Evolutionary conservation across 495 filamentous ascomycete species (phyloP).

Genomic region (Corynascus novoguineensis): DNA sequence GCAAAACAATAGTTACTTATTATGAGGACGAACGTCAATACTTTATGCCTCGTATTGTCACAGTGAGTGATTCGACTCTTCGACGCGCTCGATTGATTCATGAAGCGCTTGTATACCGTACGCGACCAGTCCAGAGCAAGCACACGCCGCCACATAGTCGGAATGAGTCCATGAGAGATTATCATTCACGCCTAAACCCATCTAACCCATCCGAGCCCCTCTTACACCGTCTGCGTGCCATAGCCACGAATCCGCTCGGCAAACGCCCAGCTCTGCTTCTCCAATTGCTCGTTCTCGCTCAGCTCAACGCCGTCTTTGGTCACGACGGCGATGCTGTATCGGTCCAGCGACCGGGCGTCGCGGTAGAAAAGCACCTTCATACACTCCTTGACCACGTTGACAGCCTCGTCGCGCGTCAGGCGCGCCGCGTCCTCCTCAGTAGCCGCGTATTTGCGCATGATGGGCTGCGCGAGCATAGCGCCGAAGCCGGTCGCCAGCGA

Average conservation of each 20-base stretch:
- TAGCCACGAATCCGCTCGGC: slow-evolving; percentile 69
- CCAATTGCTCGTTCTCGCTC: slow-evolving; percentile 65
- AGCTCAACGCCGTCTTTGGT: slow-evolving; percentile 80
- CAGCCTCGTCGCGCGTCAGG: slow-evolving; percentile 71
- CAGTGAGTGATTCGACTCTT: neutral
- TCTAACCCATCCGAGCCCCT: neutral
- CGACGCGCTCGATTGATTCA: too few species aligned
- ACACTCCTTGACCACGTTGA: slow-evolving; percentile 76
- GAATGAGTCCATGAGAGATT: neutral
- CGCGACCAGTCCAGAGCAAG: neutral
- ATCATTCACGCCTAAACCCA: neutral
- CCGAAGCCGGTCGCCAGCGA: slow-evolving; percentile 92
- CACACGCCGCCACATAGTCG: neutral
- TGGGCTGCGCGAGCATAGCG: slow-evolving; percentile 84
- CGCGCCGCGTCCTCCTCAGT: slow-evolving; percentile 69
- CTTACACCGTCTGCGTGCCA: slow-evolving; percentile 46
- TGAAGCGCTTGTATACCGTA: too few species aligned
- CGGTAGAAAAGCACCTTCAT: slow-evolving; percentile 99
- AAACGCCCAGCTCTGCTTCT: slow-evolving; percentile 94
- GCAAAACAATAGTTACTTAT: neutral
- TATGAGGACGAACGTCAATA: neutral
- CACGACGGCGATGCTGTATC: slow-evolving; percentile 85
- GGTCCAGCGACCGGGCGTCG: slow-evolving; percentile 86
- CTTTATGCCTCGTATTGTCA: neutral
- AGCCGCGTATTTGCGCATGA: slow-evolving; percentile 73